Conservation (phyloP, 768 basidiomycete species). For the Boletus rubescentipes region DNA sequence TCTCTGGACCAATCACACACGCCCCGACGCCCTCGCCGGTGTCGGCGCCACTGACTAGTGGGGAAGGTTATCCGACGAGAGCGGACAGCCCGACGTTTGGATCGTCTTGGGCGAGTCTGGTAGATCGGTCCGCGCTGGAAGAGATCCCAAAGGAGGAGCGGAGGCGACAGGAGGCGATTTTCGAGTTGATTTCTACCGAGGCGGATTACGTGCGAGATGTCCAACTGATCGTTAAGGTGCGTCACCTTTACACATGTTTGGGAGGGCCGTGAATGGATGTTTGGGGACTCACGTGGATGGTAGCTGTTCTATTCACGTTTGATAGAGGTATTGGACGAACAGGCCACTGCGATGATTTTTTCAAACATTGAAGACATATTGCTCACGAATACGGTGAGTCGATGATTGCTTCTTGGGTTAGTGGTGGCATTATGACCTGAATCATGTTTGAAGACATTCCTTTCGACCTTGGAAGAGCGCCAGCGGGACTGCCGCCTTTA, state of each 20-base stretch:
- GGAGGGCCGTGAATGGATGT: too few species aligned
- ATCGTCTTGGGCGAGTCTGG: constrained; percentile 90
- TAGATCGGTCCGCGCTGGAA: constrained; percentile 80
- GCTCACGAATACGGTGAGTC: constrained; percentile 76
- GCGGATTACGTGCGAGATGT: constrained; percentile 86
- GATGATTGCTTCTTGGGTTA: neutral
- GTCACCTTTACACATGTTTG: constrained; percentile 15
- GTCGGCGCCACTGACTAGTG: neutral
- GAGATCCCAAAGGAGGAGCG: constrained; percentile 78
- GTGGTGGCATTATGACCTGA: neutral
- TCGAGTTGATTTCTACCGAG: constrained; percentile 93
- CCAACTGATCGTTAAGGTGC: constrained; percentile 87
- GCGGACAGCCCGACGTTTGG: constrained; percentile 58
- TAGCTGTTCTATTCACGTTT: constrained; percentile 87
- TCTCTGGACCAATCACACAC: constrained; percentile 67
- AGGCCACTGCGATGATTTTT: constrained; percentile 81
- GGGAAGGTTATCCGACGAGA: constrained; percentile 30
- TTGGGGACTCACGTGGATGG: neutral
- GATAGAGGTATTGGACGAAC: constrained; percentile 66
- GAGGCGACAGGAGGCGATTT: constrained; percentile 91
- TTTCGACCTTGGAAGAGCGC: constrained; percentile 86
- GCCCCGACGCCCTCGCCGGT: constrained; percentile 21
- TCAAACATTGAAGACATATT: constrained; percentile 93
- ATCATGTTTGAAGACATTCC: constrained; percentile 54
- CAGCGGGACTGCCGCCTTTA: constrained; percentile 93